These are phyloP conservation scores for Sphaerulina vaccinii DNA, from an alignment of 2,329 filamentous ascomycete genomes.

Conservation along the genomic window DNA sequence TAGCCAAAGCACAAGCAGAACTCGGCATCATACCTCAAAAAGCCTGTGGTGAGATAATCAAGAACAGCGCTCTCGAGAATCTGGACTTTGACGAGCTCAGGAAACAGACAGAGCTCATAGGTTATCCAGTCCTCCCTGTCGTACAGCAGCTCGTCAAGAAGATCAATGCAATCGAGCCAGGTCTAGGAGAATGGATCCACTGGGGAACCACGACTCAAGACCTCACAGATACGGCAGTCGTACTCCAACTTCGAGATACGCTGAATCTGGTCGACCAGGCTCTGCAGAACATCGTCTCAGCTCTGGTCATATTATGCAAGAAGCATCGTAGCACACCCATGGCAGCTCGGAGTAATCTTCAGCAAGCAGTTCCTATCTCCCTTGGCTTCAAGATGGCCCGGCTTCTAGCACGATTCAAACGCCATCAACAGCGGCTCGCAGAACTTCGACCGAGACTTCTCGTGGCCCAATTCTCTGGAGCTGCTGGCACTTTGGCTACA, in stretches of 20 bases:
- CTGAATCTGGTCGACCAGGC: slow-evolving; percentile 23
- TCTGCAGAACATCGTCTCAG: slow-evolving; percentile 23
- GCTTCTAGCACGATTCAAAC: slow-evolving; percentile 31
- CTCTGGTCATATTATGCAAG: slow-evolving; percentile 23
- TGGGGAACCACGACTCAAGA: slow-evolving; percentile 36
- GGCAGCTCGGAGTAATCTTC: slow-evolving; percentile 34
- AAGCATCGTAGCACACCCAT: slow-evolving; percentile 31
- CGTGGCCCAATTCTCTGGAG: slow-evolving; percentile 32
- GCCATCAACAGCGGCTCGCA: slow-evolving; percentile 27
- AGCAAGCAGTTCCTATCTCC: slow-evolving; percentile 35
- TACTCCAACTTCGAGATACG: slow-evolving; percentile 34
- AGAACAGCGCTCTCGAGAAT: slow-evolving; percentile 26
- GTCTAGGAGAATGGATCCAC: slow-evolving; percentile 33
- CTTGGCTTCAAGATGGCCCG: slow-evolving; percentile 35
- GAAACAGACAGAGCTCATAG: slow-evolving; percentile 30
- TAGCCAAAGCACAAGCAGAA: slow-evolving; percentile 32
- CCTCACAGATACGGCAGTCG: slow-evolving; percentile 33
- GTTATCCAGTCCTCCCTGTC: slow-evolving; percentile 32
- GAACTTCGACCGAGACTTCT: slow-evolving; percentile 29
- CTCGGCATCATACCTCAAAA: slow-evolving; percentile 34
- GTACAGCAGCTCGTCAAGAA: slow-evolving; percentile 32
- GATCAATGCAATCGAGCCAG: slow-evolving; percentile 29
- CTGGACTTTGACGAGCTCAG: slow-evolving; percentile 29
- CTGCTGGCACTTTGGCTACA: slow-evolving; percentile 34
- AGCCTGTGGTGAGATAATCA: slow-evolving; percentile 32